These are phyloP conservation scores for Priceomyces carsonii DNA, from an alignment of 805 yeast species.

Conservation along the genomic window DNA sequence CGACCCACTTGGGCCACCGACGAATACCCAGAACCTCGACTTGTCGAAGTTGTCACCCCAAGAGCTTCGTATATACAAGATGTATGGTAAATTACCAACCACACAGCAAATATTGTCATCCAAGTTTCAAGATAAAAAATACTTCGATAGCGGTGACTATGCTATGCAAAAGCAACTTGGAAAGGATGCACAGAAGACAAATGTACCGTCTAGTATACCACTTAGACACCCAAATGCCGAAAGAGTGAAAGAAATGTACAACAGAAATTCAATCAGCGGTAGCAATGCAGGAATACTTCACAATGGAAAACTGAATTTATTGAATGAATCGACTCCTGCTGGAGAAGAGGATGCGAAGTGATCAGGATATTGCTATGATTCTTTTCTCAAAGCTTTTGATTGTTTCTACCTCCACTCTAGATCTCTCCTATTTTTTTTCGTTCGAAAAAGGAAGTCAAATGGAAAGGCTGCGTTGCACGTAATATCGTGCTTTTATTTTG, in stretches of 20 bases:
- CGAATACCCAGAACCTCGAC: constrained; percentile 49
- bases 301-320: constrained; percentile 55
- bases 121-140: constrained; percentile 83
- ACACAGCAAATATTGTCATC: constrained; percentile 73
- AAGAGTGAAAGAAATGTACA: constrained; percentile 56
- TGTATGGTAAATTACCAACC: constrained; percentile 87
- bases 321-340: constrained; percentile 49
- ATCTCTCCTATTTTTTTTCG: no score
- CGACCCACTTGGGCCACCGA: constrained; percentile 53
- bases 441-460: no score
- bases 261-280: constrained; percentile 57
- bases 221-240: constrained; percentile 56
- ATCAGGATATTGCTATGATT: no score
- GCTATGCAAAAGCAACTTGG: constrained; percentile 65
- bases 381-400: no score
- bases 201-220: constrained; percentile 35
- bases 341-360: constrained; percentile 16
- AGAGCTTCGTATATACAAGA: constrained; percentile 71
- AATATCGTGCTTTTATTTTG: no score
- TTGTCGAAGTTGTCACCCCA: constrained; percentile 67
- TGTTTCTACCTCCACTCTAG: no score
- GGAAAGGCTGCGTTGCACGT: no score
- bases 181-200: constrained; percentile 21
- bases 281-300: constrained; percentile 42
- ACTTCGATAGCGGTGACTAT: constrained; percentile 92